These are phyloP conservation scores for Cucumis hystrix DNA, from an alignment of 306 rosid genomes.

Conservation along the genomic window DNA sequence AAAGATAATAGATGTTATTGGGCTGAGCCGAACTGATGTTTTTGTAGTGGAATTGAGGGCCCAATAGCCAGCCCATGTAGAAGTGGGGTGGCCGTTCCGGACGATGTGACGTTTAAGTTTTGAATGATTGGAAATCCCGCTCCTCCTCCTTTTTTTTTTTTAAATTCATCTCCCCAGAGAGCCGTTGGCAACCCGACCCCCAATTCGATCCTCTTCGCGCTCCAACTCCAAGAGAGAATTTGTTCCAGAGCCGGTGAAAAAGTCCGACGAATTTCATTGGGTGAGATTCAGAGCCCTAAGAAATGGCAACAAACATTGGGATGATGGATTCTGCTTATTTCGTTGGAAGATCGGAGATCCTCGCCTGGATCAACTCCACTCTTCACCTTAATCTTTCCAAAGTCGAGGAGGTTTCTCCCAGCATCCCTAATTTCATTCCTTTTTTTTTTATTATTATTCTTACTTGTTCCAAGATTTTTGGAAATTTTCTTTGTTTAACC, in stretches of 20 bases:
- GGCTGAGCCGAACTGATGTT: neutral
- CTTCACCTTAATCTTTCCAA: slow-evolving; percentile 82
- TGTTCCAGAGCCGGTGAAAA: neutral
- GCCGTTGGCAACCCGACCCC: neutral
- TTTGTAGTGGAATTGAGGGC: neutral
- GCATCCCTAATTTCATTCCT: slow-evolving; percentile 1
- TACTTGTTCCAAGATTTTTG: neutral
- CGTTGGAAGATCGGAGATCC: slow-evolving; percentile 89
- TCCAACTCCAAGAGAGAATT: neutral
- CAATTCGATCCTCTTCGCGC: neutral
- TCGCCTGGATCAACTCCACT: slow-evolving; percentile 83
- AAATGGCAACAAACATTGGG: slow-evolving; percentile 85
- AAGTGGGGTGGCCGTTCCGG: neutral
- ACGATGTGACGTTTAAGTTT: slow-evolving; percentile 14
- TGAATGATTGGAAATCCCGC: slow-evolving; percentile 40
- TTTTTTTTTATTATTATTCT: neutral
- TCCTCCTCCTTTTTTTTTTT: slow-evolving; percentile 21
- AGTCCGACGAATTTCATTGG: neutral
- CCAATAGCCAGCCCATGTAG: neutral
- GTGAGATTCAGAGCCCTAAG: neutral
- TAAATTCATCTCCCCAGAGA: neutral
- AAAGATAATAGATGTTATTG: neutral
- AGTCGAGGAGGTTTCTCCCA: slow-evolving; percentile 58
- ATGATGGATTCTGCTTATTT: slow-evolving; percentile 94
- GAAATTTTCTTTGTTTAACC: neutral